A percentile compares a stretch with the other conserved stretches of the same genome.
These are phyloP conservation scores for Oleoguttula mirabilis DNA, from an alignment of 495 filamentous ascomycete genomes.

Conservation along the genomic window DNA sequence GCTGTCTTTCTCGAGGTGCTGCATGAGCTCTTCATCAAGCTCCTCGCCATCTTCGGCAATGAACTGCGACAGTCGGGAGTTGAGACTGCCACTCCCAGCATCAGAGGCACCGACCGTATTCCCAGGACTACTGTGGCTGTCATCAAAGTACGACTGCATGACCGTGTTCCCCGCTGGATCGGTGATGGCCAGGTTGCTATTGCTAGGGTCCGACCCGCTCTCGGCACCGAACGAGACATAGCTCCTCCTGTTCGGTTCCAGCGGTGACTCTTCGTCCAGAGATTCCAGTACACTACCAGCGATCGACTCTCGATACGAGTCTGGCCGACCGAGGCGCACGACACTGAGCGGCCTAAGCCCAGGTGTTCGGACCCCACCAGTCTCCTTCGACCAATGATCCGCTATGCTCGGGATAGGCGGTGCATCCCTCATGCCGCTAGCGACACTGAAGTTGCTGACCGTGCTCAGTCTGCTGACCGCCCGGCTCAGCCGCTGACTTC, in stretches of 20 bases:
- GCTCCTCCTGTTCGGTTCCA: conserved; percentile 83
- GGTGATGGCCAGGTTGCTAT: conserved; percentile 44
- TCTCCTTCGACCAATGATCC: conserved; percentile 72
- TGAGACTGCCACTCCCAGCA: conserved; percentile 49
- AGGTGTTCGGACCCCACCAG: conserved; percentile 33
- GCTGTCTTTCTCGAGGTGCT: conserved; percentile 77
- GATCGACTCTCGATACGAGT: conserved; percentile 69
- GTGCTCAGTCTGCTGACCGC: conserved; percentile 86
- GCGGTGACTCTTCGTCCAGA: conserved; percentile 81
- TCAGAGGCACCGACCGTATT: conserved; percentile 34
- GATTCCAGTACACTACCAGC: conserved; percentile 78
- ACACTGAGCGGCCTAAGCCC: conserved; percentile 51
- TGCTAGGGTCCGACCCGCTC: conserved; percentile 53
- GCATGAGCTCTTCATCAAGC: conserved; percentile 45
- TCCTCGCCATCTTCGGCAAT: conserved; percentile 76
- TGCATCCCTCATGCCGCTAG: conserved; percentile 73
- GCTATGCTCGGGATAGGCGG: conserved; percentile 95
- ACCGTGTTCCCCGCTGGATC: conserved; percentile 58
- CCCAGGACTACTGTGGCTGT: conserved; percentile 58
- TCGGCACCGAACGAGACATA: conserved; percentile 78
- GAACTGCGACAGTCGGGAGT: conserved; percentile 50
- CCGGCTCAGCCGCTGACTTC: conserved; percentile 79
- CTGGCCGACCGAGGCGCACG: conserved; percentile 41
- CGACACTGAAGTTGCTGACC: conserved; percentile 84
- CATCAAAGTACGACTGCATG: conserved; percentile 73